Conservation (phyloP, 2,329 filamentous ascomycete genomes). For the Sporothrix variecibatus region DNA sequence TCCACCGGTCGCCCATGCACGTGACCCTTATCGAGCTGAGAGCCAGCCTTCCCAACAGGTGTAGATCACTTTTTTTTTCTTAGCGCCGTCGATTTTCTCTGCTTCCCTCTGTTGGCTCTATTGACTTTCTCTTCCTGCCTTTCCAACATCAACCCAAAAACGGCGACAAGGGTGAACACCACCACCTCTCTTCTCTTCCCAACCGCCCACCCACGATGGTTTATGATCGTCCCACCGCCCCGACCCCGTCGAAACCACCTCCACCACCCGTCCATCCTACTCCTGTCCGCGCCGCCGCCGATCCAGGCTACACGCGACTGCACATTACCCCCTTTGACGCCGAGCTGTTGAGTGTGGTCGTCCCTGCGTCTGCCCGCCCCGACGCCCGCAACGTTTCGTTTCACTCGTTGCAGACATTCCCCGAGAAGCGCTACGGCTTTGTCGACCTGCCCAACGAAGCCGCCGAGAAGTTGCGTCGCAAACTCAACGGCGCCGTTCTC, state of each 20-base stretch:
- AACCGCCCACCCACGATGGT: background rate
- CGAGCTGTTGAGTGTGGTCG: conserved; percentile 69
- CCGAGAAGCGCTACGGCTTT: conserved; percentile 88
- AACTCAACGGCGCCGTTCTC: conserved; percentile 81
- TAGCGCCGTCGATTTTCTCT: background rate
- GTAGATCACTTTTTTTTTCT: conserved; percentile 8
- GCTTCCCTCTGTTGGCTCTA: background rate
- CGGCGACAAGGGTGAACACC: background rate
- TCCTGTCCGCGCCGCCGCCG: background rate
- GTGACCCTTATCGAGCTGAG: background rate
- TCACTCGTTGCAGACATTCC: conserved; percentile 82
- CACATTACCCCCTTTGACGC: conserved; percentile 87
- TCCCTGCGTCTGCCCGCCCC: conserved; percentile 67
- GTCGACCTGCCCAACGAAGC: conserved; percentile 78
- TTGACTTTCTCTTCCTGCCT: background rate
- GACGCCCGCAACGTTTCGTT: conserved; percentile 81
- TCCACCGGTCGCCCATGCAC: background rate
- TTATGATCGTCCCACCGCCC: background rate
- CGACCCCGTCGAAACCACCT: conserved; percentile 4
- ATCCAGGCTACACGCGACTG: conserved; percentile 57
- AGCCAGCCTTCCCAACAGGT: background rate
- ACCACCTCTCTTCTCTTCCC: background rate
- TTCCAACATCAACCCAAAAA: background rate
- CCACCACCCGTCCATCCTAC: background rate
- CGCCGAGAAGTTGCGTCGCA: conserved; percentile 88